Percentiles rank a stretch among this genome's conserved stretches.
phyloP scores from a whole-genome alignment of 108 stramenopile species.

The Nitzschia sp. region DNA sequence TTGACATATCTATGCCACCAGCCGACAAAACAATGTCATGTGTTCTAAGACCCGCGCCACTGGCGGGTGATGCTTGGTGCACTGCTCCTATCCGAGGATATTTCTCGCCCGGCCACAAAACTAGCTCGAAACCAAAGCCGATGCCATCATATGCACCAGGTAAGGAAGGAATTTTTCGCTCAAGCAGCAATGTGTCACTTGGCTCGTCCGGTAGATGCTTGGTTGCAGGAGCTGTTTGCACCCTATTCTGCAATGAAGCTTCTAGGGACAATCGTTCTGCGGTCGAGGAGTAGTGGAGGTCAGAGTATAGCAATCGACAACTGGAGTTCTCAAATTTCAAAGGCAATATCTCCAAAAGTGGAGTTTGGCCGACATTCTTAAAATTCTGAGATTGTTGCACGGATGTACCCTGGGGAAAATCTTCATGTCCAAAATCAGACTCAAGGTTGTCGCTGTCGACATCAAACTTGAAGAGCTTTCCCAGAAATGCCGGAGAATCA shows the following conservation, averaged over 20 bases:
- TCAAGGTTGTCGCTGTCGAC: no score
- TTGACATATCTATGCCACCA: conserved; percentile 14
- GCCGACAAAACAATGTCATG: conserved; percentile 31
- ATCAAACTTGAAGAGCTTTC: no score
- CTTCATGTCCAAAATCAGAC: no score
- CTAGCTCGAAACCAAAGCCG: conserved; percentile 43
- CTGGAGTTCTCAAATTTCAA: neutral
- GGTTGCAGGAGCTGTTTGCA: neutral
- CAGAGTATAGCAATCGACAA: conserved; percentile 33
- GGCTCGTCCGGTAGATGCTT: neutral
- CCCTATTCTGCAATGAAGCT: conserved; percentile 1
- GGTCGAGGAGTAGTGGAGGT: conserved; percentile 14
- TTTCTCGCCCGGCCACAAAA: conserved; percentile 33
- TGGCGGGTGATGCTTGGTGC: conserved; percentile 27
- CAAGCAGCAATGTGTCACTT: neutral
- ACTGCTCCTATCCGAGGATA: conserved; percentile 32
- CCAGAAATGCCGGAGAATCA: no score
- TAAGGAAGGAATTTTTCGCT: neutral
- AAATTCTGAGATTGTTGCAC: neutral
- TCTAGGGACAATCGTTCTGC: neutral
- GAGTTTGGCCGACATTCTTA: conserved; percentile 3
- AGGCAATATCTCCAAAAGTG: neutral
- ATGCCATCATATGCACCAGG: conserved; percentile 10
- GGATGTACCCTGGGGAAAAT: no score
- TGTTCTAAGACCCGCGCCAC: conserved; percentile 18